phyloP scores from a whole-genome alignment of 257 asterid genomes.

The Jasminum sambac region DNA sequence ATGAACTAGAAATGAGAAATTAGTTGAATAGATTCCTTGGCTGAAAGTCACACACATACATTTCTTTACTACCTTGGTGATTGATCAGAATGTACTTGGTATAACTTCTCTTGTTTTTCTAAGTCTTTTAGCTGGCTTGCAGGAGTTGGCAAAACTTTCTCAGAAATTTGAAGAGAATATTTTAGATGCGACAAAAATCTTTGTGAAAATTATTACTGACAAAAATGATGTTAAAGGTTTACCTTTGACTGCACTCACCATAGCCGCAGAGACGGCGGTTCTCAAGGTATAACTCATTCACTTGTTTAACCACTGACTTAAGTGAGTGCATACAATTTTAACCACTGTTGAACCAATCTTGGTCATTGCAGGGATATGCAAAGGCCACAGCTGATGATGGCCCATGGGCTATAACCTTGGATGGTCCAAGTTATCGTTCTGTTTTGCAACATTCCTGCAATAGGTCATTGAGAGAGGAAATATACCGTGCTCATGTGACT shows the following conservation, averaged over 20 bases:
- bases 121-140: slow-evolving; percentile 23
- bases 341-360: not conserved
- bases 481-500: slow-evolving; percentile 63
- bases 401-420: slow-evolving; percentile 77
- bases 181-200: slow-evolving; percentile 69
- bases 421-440: slow-evolving; percentile 65
- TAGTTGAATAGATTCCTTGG: not conserved
- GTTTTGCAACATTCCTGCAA: slow-evolving; percentile 67
- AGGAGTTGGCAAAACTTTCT: slow-evolving; percentile 70
- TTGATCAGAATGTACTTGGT: not conserved
- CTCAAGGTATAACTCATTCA: slow-evolving; percentile 44
- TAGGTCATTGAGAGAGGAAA: slow-evolving; percentile 74
- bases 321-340: not conserved
- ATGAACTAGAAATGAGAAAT: not conserved
- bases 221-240: slow-evolving; percentile 61
- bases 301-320: not conserved
- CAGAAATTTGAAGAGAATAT: slow-evolving; percentile 69
- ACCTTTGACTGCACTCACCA: slow-evolving; percentile 61
- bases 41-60: not conserved
- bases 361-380: slow-evolving; percentile 53
- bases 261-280: slow-evolving; percentile 69
- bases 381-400: slow-evolving; percentile 74
- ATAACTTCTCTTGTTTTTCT: not conserved
- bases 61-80: not conserved
- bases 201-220: slow-evolving; percentile 59